These are phyloP conservation scores for Verticillium tricorpus DNA, from an alignment of 2,329 filamentous ascomycete species.

Conservation along the genomic window DNA sequence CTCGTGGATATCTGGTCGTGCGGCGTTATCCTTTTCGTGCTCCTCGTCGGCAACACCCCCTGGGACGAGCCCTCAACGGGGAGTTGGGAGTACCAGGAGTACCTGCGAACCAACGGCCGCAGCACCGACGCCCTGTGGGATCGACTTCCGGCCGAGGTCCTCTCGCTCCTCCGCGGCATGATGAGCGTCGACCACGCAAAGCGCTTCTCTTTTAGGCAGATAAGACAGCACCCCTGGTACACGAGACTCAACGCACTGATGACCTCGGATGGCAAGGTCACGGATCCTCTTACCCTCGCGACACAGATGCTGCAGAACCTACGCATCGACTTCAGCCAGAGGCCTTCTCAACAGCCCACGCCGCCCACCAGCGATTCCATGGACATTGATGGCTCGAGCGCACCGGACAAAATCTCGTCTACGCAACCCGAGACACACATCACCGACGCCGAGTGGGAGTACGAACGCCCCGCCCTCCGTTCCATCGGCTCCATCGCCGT, in stretches of 20 bases:
- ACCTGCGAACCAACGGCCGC: slow-evolving; percentile 71
- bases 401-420: slow-evolving; percentile 49
- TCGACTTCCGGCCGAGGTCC: slow-evolving; percentile 65
- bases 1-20: slow-evolving; percentile 95
- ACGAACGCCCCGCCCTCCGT: slow-evolving; percentile 69
- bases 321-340: slow-evolving; percentile 77
- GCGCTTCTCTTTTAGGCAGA: slow-evolving; percentile 80
- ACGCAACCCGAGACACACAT: slow-evolving; percentile 75
- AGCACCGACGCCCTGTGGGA: slow-evolving; percentile 84
- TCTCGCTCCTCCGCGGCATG: slow-evolving; percentile 89
- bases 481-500: slow-evolving; percentile 38
- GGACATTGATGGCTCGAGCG: slow-evolving; percentile 58
- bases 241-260: slow-evolving; percentile 77
- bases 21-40: slow-evolving; percentile 93
- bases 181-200: slow-evolving; percentile 71
- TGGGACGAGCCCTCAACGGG: slow-evolving; percentile 88
- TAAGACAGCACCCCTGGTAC: slow-evolving; percentile 93
- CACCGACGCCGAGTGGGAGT: slow-evolving; percentile 75
- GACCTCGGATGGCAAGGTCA: slow-evolving; percentile 66
- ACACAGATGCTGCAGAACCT: slow-evolving; percentile 92
- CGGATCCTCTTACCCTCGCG: slow-evolving; percentile 79
- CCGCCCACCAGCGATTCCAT: slow-evolving; percentile 48
- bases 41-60: slow-evolving; percentile 92
- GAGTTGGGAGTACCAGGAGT: slow-evolving; percentile 91
- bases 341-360: slow-evolving; percentile 42